Conservation (phyloP, 2,329 filamentous ascomycete genomes). For the Sporothrix dimorphospora region DNA sequence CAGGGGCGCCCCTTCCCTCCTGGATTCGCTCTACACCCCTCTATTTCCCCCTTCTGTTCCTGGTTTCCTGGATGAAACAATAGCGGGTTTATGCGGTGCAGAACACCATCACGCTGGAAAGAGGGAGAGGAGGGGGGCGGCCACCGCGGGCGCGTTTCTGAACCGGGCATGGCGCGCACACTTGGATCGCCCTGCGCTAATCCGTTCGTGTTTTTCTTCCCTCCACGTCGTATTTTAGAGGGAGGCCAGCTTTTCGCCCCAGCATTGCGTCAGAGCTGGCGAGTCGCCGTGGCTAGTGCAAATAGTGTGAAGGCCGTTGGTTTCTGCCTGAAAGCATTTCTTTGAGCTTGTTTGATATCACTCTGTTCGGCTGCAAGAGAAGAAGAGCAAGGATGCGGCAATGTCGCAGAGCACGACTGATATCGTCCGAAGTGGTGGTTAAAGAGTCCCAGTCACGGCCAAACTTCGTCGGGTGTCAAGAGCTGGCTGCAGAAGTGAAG, state of each 20-base stretch:
- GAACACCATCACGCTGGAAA: background rate
- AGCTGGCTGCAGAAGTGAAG: background rate
- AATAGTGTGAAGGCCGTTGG: background rate
- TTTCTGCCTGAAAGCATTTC: background rate
- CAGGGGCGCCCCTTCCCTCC: background rate
- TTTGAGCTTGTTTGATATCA: background rate
- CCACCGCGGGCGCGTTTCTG: slow-evolving; percentile 5
- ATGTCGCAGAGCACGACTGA: background rate
- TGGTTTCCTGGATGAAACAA: slow-evolving; percentile 25
- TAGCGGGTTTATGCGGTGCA: slow-evolving; percentile 22
- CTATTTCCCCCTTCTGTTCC: slow-evolving; percentile 14
- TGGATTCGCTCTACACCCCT: background rate
- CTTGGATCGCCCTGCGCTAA: slow-evolving; percentile 6
- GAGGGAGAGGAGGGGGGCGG: background rate
- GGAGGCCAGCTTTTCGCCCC: background rate
- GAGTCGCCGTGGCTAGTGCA: slow-evolving; percentile 9
- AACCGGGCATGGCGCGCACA: slow-evolving; percentile 10
- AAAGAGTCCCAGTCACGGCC: background rate
- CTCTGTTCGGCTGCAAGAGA: background rate
- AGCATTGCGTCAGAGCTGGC: slow-evolving; percentile 27
- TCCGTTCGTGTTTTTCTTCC: background rate
- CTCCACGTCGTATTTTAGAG: slow-evolving; percentile 5
- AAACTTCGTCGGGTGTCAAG: background rate
- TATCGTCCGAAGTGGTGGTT: background rate
- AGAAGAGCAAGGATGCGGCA: too few species aligned